Evolutionary conservation across 768 basidiomycete species (phyloP).

Genomic region (Suillus subaureus): DNA sequence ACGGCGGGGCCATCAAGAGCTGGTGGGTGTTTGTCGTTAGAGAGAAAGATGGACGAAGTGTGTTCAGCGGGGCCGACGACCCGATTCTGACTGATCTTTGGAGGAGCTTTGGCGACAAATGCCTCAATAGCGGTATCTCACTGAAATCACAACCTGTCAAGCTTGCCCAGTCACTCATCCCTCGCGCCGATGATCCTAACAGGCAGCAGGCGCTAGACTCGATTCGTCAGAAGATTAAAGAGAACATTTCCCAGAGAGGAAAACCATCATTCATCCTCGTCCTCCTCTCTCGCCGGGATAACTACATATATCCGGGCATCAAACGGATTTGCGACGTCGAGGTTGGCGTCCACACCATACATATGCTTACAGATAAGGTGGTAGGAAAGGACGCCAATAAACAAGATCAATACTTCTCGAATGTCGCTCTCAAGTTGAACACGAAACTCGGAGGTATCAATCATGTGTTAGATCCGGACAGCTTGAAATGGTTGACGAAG

Average conservation of each 20-base stretch:
- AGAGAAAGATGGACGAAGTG: conserved; percentile 40
- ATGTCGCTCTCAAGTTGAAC: conserved; percentile 81
- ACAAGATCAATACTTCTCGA: conserved; percentile 83
- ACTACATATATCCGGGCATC: conserved; percentile 79
- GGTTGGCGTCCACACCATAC: conserved; percentile 71
- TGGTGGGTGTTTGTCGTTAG: conserved; percentile 73
- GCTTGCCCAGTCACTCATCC: conserved; percentile 31
- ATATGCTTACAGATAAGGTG: conserved; percentile 68
- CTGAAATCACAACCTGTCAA: conserved; percentile 39
- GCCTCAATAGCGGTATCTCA: conserved; percentile 50
- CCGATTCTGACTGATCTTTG: conserved; percentile 45
- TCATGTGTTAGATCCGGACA: conserved; percentile 62
- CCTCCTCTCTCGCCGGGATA: conserved; percentile 66
- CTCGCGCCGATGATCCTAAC: conserved; percentile 31
- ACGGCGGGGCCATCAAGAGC: conserved; percentile 47
- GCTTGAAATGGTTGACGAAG: conserved; percentile 66
- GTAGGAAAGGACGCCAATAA: conserved; percentile 46
- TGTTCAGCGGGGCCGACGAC: conserved; percentile 44
- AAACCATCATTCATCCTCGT: conserved; percentile 72
- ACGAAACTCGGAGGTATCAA: conserved; percentile 83
- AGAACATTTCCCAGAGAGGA: conserved; percentile 22
- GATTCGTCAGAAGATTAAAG: conserved; percentile 46
- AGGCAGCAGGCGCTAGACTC: conserved; percentile 38
- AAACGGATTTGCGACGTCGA: conserved; percentile 77
- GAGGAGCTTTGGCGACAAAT: conserved; percentile 55